Percentiles rank a stretch among this genome's conserved stretches.
Evolutionary conservation across 2,329 filamentous ascomycete species (phyloP).

Genomic region (Thielaviopsis punctulata): DNA sequence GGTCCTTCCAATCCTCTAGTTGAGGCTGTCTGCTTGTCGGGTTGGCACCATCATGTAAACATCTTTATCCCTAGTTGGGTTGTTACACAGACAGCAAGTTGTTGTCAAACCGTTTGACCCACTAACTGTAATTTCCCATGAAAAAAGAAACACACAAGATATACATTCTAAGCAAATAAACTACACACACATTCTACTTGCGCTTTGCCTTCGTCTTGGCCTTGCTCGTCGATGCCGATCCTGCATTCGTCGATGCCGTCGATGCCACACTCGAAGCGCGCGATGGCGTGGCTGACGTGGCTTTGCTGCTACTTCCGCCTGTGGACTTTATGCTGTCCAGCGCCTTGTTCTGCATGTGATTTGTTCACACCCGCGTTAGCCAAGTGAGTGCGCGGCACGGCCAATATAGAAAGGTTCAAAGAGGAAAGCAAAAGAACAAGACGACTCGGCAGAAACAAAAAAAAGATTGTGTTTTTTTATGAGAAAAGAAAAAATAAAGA

Average conservation of each 20-base stretch:
- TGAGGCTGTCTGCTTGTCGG: too few relatives aligned
- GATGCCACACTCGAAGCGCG: slow-evolving; percentile 80
- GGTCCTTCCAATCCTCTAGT: too few relatives aligned
- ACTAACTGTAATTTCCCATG: too few relatives aligned
- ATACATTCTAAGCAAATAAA: not conserved
- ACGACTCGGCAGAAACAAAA: too few relatives aligned
- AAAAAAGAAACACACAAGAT: not conserved
- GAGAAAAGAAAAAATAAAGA: not conserved
- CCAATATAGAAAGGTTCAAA: not conserved
- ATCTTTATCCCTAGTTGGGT: too few relatives aligned
- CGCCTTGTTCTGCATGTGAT: slow-evolving; percentile 59
- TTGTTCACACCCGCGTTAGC: not conserved
- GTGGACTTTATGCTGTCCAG: slow-evolving; percentile 68
- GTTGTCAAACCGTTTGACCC: too few relatives aligned
- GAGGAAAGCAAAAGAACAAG: not conserved
- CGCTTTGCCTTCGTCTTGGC: slow-evolving; percentile 36
- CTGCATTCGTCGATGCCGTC: slow-evolving; percentile 35
- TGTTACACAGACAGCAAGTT: too few relatives aligned
- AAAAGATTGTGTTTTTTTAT: too few relatives aligned
- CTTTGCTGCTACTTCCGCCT: slow-evolving; percentile 47
- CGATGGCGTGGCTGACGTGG: slow-evolving; percentile 59
- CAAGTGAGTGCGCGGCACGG: not conserved
- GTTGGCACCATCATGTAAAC: too few relatives aligned
- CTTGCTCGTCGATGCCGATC: slow-evolving; percentile 20
- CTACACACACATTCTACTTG: too few relatives aligned